A percentile compares a stretch with the other conserved stretches of the same genome.
These are phyloP conservation scores for Solanum chacoense DNA, from an alignment of 305 asterid genomes.

Conservation along the genomic window DNA sequence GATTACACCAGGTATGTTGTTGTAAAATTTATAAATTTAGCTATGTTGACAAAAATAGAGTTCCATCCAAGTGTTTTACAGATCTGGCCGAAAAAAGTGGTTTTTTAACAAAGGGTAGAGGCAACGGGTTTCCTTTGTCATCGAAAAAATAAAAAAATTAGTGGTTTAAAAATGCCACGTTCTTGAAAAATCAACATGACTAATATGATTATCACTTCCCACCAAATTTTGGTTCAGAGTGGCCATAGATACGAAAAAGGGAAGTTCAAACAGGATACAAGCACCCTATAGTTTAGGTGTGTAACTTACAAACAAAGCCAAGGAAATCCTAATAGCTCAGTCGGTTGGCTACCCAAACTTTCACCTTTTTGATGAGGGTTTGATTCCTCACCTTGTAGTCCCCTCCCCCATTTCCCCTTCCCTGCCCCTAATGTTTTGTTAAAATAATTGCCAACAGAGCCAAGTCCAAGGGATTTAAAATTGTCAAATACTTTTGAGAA, in stretches of 20 bases:
- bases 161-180: not conserved
- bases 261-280: not conserved
- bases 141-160: not conserved
- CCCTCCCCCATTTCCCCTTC: not conserved
- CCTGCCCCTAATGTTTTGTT: not conserved
- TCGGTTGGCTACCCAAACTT: not conserved
- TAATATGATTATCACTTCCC: not conserved
- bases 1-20: not conserved
- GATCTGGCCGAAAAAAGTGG: not conserved
- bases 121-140: too few relatives aligned
- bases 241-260: not conserved
- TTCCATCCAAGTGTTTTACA: not conserved
- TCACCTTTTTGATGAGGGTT: not conserved
- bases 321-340: not conserved
- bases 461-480: not conserved
- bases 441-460: not conserved
- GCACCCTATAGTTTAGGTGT: not conserved
- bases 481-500: not conserved
- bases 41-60: not conserved
- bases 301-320: not conserved
- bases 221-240: not conserved
- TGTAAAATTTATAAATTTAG: not conserved
- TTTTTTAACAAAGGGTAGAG: not conserved
- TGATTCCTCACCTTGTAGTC: not conserved
- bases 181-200: not conserved